These are phyloP conservation scores for Tolypocladium cylindrosporum DNA, from an alignment of 2,329 filamentous ascomycete genomes.

Conservation along the genomic window DNA sequence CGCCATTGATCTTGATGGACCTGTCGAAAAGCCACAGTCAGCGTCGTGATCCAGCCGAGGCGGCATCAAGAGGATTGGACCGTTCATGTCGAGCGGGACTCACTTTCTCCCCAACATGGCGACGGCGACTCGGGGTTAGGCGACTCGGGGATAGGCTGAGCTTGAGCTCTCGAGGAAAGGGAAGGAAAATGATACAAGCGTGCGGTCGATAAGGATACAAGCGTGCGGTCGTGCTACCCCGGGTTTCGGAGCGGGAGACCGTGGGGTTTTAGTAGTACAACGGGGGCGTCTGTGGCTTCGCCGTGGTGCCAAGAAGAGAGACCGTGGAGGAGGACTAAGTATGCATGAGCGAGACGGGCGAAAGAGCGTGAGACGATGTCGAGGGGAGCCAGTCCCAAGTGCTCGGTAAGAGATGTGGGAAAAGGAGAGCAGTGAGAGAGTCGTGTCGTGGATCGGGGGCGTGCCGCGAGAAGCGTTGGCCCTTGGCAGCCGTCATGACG, in stretches of 20 bases:
- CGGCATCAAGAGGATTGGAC: not conserved
- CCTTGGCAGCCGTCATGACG: not conserved
- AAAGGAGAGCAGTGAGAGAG: too few species aligned
- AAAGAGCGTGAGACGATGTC: too few species aligned
- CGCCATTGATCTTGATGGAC: conserved; percentile 31
- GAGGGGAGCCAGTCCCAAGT: too few species aligned
- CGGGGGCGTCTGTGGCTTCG: too few species aligned
- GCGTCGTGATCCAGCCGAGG: not conserved
- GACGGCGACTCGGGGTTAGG: not conserved
- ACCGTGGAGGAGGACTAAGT: too few species aligned
- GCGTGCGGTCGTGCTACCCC: not conserved
- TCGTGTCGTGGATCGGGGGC: not conserved
- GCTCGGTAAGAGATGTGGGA: too few species aligned
- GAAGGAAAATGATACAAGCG: not conserved
- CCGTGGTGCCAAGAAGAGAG: too few species aligned
- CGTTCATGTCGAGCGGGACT: not conserved
- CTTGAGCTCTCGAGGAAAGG: not conserved
- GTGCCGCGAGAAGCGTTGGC: not conserved
- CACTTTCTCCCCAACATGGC: conserved; percentile 2
- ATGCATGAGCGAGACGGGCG: too few species aligned
- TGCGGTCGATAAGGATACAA: not conserved
- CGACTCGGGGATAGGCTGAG: not conserved
- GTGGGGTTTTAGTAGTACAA: too few species aligned
- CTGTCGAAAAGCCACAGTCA: conserved; percentile 10
- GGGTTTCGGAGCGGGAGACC: too few species aligned